Percentiles rank a stretch among this genome's conserved stretches.
Evolutionary conservation across 306 rosid species (phyloP).

Genomic region (Inga laurina): DNA sequence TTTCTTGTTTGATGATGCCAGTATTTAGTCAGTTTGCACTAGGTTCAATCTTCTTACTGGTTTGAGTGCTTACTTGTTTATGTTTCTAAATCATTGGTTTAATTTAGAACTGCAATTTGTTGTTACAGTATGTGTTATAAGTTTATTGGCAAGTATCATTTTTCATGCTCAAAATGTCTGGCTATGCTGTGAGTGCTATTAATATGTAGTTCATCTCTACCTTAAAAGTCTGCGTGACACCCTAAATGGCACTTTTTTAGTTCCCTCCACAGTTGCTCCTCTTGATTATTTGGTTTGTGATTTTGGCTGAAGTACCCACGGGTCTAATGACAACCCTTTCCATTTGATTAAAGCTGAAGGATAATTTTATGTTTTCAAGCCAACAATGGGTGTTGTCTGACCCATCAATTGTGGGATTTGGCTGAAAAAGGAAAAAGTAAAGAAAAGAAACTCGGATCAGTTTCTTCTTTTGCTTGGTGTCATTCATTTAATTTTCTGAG

Average conservation of each 20-base stretch:
- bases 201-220: neutral
- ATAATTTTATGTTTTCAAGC: constrained; percentile 18
- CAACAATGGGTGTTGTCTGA: constrained; percentile 14
- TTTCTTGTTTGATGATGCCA: constrained; percentile 9
- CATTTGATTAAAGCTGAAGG: constrained; percentile 16
- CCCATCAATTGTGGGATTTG: neutral
- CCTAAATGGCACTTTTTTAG: constrained; percentile 11
- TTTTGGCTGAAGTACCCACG: neutral
- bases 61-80: neutral
- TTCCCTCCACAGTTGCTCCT: neutral
- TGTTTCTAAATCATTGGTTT: neutral
- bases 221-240: constrained; percentile 8
- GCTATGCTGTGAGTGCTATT: neutral
- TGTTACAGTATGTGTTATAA: neutral
- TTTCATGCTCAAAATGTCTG: constrained; percentile 13
- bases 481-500: neutral
- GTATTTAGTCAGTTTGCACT: constrained; percentile 6
- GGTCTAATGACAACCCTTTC: constrained; percentile 11
- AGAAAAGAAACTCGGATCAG: neutral
- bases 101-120: neutral
- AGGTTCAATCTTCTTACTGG: neutral
- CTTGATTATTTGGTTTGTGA: constrained; percentile 1
- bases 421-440: neutral
- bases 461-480: constrained; percentile 10
- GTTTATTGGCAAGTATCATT: neutral